Base-by-base conservation (phyloP, 805 yeast genomes). In the Barnettozyma botsteinii region DNA sequence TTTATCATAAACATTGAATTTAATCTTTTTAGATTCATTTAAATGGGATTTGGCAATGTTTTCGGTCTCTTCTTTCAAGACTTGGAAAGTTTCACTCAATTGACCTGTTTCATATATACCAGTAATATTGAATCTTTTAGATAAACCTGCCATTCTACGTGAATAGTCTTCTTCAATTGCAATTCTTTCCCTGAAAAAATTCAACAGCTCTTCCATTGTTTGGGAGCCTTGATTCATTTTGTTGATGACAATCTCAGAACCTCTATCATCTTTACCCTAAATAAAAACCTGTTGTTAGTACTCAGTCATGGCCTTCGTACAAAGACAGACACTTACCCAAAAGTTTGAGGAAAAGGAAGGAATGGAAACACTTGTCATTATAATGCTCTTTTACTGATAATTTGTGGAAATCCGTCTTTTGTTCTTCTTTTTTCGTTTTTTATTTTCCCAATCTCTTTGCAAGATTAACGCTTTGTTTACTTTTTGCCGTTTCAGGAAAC, bases 121-220 rank as follows among this genome's bases (percentile, higher is more conserved):
- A 4, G 77, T 59, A 1, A 64, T 51, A 7, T 45, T 38, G 22
- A 45, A 45, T 49, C 68, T 71, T 36, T 64, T 60, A 17, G 84
- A 63, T 18, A 86, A 61, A 13, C 70, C 66, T 32, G 63, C 64
- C 48, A 87, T 57, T 43, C 69, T 70, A 40, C 74, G 71, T 28
- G 79, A 63, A 53, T 84, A 85, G 20, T 87, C 95, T 45, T 78
- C 82, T 52, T 86, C 96, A 29, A 87, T 72, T 13, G 73, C 65
- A 1, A 73, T 62, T 28, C 81, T 63, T 41, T 79, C 84, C 43
- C 66, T 72, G 59, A 75, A 77, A 46, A 71, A 77, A 1, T 53
- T 49, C 8, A 64, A 55, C 14, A 80, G 51, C 23, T 70, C 73
- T 22, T 76, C 79, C 35, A 75, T 60, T 1, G 93, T 80, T 34